Evolutionary conservation across 2,329 filamentous ascomycete genomes (phyloP), one percentile per base, ranked within the genome.

Genomic region (Diaporthe humulicola): DNA sequence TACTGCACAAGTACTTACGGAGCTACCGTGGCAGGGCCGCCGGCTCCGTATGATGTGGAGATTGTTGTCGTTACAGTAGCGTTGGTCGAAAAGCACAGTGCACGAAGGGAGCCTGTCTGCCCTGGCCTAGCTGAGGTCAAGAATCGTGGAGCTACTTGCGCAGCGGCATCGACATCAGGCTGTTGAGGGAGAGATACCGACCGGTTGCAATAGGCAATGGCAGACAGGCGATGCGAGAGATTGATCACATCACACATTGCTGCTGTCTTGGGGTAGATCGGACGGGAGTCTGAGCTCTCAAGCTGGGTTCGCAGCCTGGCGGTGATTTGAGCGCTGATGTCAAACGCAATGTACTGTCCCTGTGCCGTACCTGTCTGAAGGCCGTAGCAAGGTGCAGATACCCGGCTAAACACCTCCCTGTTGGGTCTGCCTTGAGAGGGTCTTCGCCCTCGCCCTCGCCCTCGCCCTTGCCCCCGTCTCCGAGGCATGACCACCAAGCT

Each of bases 11-110:
- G 70, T 72, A 72, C 70, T 56, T 72, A 52, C 70, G 70, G 64
- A 69, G 64, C 64, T 69, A 69, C 64, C 64, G 64, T 69, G 64
- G 58, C 70, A 72, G 58, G 57, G 70, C 70, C 70, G 70, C 70
- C 70, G 42, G 70, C 25, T 64, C 70, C 70, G 70, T 72, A 64
- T 42, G 57, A 72, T 45, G 57, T 72, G 70, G 70, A 45, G 57
- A 72, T 42, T 72, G 57, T 66, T 22, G 45, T 72, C 60, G 57
- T 61, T 64, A 72, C 70, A 72, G 57, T 72, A 72, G 70, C 42
- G 57, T 33, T 72, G 56, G 45, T 54, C 25, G 36, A 22, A 61
- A 54, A 56, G 70, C 70, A 72, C 70, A 42, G 70, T 72, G 70
- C 70, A 72, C 70, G 10, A 42, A 60, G 12, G 58, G 14, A 12